A percentile compares a stretch with the other conserved stretches of the same genome.
phyloP scores from a whole-genome alignment of 169 alveolate genomes.

The Plasmodium coatneyi region DNA sequence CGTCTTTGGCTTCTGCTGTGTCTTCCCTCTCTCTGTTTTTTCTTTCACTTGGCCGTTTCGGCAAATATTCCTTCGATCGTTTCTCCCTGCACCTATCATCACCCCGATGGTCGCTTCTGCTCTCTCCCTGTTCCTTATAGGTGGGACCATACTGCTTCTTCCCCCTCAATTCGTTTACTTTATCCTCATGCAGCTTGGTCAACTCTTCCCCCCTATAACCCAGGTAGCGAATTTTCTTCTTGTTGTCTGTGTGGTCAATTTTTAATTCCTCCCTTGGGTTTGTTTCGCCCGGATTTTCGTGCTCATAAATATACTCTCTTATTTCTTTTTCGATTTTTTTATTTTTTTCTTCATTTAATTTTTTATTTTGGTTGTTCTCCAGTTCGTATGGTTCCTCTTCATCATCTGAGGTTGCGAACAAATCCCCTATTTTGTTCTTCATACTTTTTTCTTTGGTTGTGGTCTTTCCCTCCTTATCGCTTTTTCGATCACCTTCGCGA shows the following conservation, averaged over 20 bases:
- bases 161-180: background rate
- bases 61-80: background rate
- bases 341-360: slow-evolving; percentile 24
- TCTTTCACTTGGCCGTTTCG: background rate
- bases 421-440: slow-evolving; percentile 9
- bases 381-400: slow-evolving; percentile 31
- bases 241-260: background rate
- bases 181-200: slow-evolving; percentile 15
- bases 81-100: background rate
- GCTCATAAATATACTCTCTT: slow-evolving; percentile 53
- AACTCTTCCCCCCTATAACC: slow-evolving; percentile 61
- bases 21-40: background rate
- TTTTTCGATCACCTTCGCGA: background rate
- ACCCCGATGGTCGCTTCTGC: slow-evolving; percentile 2
- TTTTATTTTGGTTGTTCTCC: slow-evolving; percentile 45
- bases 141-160: background rate
- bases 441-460: background rate
- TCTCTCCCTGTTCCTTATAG: background rate
- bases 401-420: slow-evolving; percentile 27
- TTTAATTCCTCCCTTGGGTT: background rate
- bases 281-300: slow-evolving; percentile 6
- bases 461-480: background rate
- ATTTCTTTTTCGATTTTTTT: slow-evolving; percentile 42
- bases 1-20: background rate
- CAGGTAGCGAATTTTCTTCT: slow-evolving; percentile 41